Percentiles rank a stretch among this genome's conserved stretches.
phyloP scores from a whole-genome alignment of 768 basidiomycete genomes.

The Leccinum subtestaceum region DNA sequence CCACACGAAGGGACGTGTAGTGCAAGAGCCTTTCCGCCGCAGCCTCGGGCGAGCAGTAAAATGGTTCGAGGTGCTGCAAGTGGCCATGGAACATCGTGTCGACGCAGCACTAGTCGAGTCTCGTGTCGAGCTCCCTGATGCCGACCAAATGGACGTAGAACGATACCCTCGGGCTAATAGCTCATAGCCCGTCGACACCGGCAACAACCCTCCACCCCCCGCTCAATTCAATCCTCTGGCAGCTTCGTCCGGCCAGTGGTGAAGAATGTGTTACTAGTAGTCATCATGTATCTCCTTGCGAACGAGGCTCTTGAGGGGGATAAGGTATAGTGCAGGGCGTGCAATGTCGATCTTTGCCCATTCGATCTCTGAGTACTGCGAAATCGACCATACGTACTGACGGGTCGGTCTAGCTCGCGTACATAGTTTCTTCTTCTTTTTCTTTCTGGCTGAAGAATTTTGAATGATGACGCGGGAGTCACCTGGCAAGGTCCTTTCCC shows the following conservation, averaged over 20 bases:
- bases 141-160: neutral
- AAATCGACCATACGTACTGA: neutral
- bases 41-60: neutral
- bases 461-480: too few species aligned
- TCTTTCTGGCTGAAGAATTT: too few species aligned
- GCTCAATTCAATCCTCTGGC: too few species aligned
- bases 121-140: neutral
- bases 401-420: too few species aligned
- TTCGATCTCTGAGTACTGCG: slow-evolving; percentile 10
- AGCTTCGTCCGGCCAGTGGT: neutral
- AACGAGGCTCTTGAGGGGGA: slow-evolving; percentile 62
- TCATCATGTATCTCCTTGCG: slow-evolving; percentile 49
- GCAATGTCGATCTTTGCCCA: slow-evolving; percentile 86
- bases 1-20: neutral
- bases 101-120: neutral
- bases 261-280: neutral
- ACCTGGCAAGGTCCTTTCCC: too few species aligned
- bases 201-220: too few species aligned
- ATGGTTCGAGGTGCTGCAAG: neutral
- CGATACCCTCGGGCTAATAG: neutral
- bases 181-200: neutral
- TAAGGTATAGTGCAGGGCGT: slow-evolving; percentile 85
- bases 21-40: neutral
- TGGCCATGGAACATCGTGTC: neutral
- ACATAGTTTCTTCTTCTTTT: too few species aligned